Evolutionary conservation across 2,329 filamentous ascomycete species (phyloP), one percentile per base, ranked within the genome.

Genomic region (Cordyceps militaris): DNA sequence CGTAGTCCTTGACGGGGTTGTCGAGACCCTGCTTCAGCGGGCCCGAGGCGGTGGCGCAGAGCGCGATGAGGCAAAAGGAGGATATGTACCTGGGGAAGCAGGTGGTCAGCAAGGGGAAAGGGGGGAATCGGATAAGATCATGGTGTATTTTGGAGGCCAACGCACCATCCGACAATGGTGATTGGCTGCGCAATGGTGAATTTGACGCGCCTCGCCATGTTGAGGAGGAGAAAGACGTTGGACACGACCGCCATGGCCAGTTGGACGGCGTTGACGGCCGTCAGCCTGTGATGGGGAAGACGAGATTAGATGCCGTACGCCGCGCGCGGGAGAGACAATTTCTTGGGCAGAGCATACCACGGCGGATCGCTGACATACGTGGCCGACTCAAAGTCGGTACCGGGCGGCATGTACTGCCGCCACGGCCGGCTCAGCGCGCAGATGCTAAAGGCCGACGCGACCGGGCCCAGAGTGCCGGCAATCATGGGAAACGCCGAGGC

Each of bases 391-490:
- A 80, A 66, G 1, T 78, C 68, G 5, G 78, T 73, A 0, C 75
- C 74, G 0, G 78, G 76, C 1, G 71, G 68, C 5, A 81, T 72
- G 50, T 76, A 75, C 67, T 86, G 81, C 60, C 89, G 79, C 92
- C 91, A 96, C 23, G 83, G 83, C 28, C 84, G 85, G 1, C 90
- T 89, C n/a, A 96, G 78, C 8, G 91, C 89, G 61, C 88, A 91
- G 59, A 96, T 91, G 58, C 88, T 93, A 71, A 94, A 88, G 30
- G 94, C 85, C 59, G 92, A 96, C 3, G 92, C 92, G 10, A 96
- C 82, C 0, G 92, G 92, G 1, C 90, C 91, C 2, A 94, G 80
- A 0, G 91, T 91, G 34, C 90, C 91, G 2, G 91, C 90, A 11
- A 94, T 80, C 67, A 97, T 83, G 32, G 88, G 89, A 61, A 92